A percentile compares a stretch with the other conserved stretches of the same genome.
These are phyloP conservation scores for Podospora comata DNA, from an alignment of 495 filamentous ascomycete species.

Conservation along the genomic window DNA sequence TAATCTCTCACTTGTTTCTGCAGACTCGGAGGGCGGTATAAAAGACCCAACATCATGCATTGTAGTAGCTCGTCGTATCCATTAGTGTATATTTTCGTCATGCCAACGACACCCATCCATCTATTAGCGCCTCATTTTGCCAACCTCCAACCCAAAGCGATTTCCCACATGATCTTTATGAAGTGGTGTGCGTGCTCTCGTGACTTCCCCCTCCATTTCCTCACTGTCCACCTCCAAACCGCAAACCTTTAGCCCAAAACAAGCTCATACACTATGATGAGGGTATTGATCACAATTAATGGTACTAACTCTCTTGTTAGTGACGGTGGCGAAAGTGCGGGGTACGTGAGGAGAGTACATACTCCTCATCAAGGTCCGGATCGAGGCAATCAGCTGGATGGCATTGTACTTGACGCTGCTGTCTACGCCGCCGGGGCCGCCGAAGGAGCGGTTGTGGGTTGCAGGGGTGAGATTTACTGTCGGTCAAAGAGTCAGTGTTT, in stretches of 20 bases:
- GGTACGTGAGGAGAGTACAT: conserved; percentile 38
- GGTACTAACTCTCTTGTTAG: conserved; percentile 60
- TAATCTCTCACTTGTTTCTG: no score
- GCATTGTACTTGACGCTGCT: conserved; percentile 81
- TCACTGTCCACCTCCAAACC: no score
- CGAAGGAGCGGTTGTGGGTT: conserved; percentile 68
- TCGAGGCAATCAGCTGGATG: conserved; percentile 84
- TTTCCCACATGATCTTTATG: no score
- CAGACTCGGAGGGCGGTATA: no score
- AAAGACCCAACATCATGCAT: background rate
- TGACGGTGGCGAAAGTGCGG: background rate
- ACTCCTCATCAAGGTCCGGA: conserved; percentile 94
- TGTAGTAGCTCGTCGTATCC: background rate
- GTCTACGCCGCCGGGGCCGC: conserved; percentile 55
- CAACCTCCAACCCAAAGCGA: background rate
- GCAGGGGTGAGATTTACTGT: conserved; percentile 76
- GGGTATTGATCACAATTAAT: conserved; percentile 83
- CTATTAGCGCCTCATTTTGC: background rate
- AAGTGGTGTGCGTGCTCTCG: no score
- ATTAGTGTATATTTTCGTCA: background rate
- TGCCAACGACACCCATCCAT: background rate
- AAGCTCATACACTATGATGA: conserved; percentile 86
- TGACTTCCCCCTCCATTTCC: no score
- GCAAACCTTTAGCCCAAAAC: conserved; percentile 66
- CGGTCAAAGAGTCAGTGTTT: no score